These are phyloP conservation scores for Amanita rimosa DNA, from an alignment of 768 basidiomycete genomes.

Conservation along the genomic window DNA sequence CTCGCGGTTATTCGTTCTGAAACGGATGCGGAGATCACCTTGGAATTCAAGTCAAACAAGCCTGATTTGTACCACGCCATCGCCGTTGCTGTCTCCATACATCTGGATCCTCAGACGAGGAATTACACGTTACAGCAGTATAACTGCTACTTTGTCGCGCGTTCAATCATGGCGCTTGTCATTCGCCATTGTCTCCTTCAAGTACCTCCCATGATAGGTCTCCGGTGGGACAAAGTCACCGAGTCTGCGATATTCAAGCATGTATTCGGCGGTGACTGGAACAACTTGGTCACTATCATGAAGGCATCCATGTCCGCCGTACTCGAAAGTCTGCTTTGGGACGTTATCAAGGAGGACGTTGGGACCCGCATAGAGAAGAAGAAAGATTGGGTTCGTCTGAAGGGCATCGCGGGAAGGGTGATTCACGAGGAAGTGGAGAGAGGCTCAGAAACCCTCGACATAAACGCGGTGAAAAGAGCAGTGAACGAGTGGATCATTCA, in stretches of 20 bases:
- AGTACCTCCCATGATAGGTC: not conserved
- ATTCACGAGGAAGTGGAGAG: not conserved
- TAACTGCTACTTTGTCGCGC: constrained; percentile 2
- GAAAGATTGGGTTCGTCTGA: not conserved
- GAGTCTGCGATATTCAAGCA: not conserved
- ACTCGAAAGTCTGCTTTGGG: not conserved
- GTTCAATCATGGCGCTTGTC: not conserved
- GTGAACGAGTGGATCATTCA: not conserved
- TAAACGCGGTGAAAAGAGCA: not conserved
- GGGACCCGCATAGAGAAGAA: not conserved
- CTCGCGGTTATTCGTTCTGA: not conserved
- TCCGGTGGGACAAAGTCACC: constrained; percentile 1
- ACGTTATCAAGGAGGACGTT: constrained; percentile 1
- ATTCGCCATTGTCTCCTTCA: not conserved
- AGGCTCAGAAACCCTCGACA: not conserved
- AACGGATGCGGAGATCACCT: not conserved
- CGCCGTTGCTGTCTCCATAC: not conserved
- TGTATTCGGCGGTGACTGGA: not conserved
- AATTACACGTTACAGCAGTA: not conserved
- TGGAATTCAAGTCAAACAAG: not conserved
- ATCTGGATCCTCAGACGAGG: not conserved
- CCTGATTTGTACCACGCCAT: not conserved
- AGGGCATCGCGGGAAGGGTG: not conserved
- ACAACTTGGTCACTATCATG: too few species aligned
- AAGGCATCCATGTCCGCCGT: too few species aligned